Evolutionary conservation across 176 grass and related monocot genomes (phyloP), one percentile per base, ranked within the genome.

Genomic region (Rhynchospora tenuis): DNA sequence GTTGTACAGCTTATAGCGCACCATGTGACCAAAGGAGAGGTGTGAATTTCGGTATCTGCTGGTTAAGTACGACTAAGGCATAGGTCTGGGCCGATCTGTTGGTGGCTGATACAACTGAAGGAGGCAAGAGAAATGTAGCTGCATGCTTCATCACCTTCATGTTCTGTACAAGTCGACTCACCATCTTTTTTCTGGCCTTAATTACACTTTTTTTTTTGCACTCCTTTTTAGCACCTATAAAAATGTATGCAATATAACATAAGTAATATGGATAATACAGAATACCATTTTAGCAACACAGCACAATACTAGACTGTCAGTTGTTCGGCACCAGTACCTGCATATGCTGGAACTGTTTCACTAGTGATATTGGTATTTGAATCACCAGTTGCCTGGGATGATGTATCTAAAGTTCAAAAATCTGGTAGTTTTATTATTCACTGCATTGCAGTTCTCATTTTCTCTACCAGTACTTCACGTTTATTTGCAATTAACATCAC

Each of bases 11-110:
- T 46, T 60, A 48, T 59, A 81, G 51, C 78, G n/a, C 89, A 94
- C 92, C 92, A 44, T 94, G 92, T 81, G 71, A 56, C 92, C 92
- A 89, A 27, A 94, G 87, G 31, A 71, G 92, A 71, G 92, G 89
- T 58, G 78, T 83, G 83, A 88, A 91, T 59, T 86, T 83, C 20
- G 92, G 92, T 83, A 94, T 87, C 14, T 89, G 83, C 59, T 94
- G 92, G 85, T 94, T 94, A 80, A 94, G 92, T 64, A 94, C 92
- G 69, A 94, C 92, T 56, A 94, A 71, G 84, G 83, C 83, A 78
- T 87, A 86, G 17, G 71, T 94, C 84, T 83, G 85, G 78, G 64
- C 70, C 80, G 80, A 76, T 11, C 22, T 28, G 64, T 50, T 13
- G 3, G 81, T 81, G 51, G 85, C 71, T 73, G 92, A 23, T 64